Base-by-base conservation (phyloP, 2,329 filamentous ascomycete species). In the Lasiodiplodia theobromae region DNA sequence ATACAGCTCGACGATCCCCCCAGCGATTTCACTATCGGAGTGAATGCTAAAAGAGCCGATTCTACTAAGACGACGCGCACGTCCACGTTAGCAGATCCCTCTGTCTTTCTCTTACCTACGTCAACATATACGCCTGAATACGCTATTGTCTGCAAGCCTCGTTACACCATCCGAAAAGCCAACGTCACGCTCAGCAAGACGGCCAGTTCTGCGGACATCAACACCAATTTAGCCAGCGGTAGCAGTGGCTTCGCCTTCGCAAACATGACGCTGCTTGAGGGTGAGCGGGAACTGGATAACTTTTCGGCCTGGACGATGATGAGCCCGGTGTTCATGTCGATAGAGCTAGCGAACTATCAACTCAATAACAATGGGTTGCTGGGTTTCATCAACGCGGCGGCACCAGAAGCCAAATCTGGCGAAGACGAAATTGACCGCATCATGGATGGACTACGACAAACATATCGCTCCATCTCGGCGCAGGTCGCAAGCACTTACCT, bases 261-360 rank as follows among this genome's bases (percentile, higher is more conserved):
- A 2, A 34, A 56, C 18, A 31, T 56, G 52, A 56, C 52, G 28
- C 25, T 56, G 4, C 16, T 56, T 3, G 52, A 56, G 3, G 52
- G 52, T 8, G 52, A 56, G 25, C 28, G 52, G 52, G 2, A 56
- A 23, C 25, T 56, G 11, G 52, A 56, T 16, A 25, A 8, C 14
- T n/a, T 56, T 14, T 18, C 52, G 3, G 52, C 52, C 2, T 56
- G 52, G 52, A 34, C 25, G 25, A 56, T 37, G 0, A 56, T 56
- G 52, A 56, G 52, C 28, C 52, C 52, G 3, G 52, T 56, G 6
- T 56, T 56, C 25, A 37, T 37, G 52, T 25, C 52, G 25, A 56
- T 56, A 10, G 52, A 56, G 16, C 52, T 56, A 8, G 3, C 52
- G 52, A 16, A 54, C 25, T 8, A 23, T 3, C 25, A 54, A 16